A percentile compares a stretch with the other conserved stretches of the same genome.
These are phyloP conservation scores for Fusarium coffeatum DNA, from an alignment of 2,329 filamentous ascomycete genomes.

Conservation along the genomic window DNA sequence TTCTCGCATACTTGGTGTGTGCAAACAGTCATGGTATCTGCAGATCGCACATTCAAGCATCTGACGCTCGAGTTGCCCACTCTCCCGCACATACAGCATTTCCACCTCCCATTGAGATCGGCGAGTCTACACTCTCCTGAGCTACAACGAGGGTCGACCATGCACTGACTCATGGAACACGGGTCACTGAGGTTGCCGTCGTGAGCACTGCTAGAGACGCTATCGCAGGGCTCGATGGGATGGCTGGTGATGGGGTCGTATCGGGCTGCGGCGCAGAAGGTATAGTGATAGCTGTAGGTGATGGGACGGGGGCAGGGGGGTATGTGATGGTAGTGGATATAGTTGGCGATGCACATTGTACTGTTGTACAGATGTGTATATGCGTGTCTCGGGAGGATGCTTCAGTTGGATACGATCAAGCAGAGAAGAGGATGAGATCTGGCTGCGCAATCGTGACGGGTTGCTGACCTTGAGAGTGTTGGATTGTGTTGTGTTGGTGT, in stretches of 20 bases:
- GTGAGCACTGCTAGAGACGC: slow-evolving; percentile 27
- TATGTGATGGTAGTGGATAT: slow-evolving; percentile 64
- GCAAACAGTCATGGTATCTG: slow-evolving; percentile 62
- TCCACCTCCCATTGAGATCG: slow-evolving; percentile 62
- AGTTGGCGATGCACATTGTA: slow-evolving; percentile 64
- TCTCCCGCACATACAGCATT: slow-evolving; percentile 61
- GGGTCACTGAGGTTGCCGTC: slow-evolving; percentile 55
- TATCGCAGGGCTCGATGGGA: slow-evolving; percentile 39
- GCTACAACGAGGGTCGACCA: slow-evolving; percentile 58
- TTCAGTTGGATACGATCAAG: slow-evolving; percentile 38
- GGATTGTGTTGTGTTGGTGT: background rate
- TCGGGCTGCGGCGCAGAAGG: slow-evolving; percentile 55
- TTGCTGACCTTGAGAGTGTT: background rate
- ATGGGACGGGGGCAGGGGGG: slow-evolving; percentile 56
- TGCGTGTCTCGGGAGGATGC: slow-evolving; percentile 42
- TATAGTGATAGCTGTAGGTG: slow-evolving; percentile 57
- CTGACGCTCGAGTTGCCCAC: slow-evolving; percentile 59
- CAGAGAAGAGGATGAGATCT: background rate
- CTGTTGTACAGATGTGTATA: slow-evolving; percentile 29
- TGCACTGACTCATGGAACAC: slow-evolving; percentile 59
- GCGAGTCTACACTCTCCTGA: slow-evolving; percentile 62
- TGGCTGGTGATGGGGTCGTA: slow-evolving; percentile 47
- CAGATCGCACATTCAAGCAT: slow-evolving; percentile 60
- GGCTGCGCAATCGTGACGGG: slow-evolving; percentile 6
- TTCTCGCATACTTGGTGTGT: slow-evolving; percentile 60